A percentile compares a stretch with the other conserved stretches of the same genome.
phyloP scores from a whole-genome alignment of 495 filamentous ascomycete genomes.

The Penicillium lagena region DNA sequence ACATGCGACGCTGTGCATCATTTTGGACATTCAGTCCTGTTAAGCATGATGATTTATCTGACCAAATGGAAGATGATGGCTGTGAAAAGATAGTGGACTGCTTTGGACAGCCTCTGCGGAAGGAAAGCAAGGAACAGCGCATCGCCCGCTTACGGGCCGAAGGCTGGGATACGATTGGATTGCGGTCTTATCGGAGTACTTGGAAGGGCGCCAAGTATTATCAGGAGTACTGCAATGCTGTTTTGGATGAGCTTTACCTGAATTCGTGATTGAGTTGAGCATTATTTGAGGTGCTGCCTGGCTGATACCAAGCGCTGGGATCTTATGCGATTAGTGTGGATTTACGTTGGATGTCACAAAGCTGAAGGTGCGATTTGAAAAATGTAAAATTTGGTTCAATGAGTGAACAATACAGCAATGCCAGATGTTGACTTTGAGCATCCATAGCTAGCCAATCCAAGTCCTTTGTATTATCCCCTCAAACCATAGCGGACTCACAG shows the following conservation, averaged over 20 bases:
- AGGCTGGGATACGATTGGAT: slow-evolving; percentile 27
- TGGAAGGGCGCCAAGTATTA: slow-evolving; percentile 38
- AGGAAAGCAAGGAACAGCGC: slow-evolving; percentile 29
- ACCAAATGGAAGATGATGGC: not conserved
- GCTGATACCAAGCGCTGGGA: too few species aligned
- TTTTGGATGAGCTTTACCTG: slow-evolving; percentile 27
- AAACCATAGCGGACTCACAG: not conserved
- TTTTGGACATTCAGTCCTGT: slow-evolving; percentile 37
- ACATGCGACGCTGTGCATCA: slow-evolving; percentile 21
- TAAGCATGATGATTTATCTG: slow-evolving; percentile 1
- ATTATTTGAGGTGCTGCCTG: too few species aligned
- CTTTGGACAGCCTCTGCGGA: slow-evolving; percentile 11
- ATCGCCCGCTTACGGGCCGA: slow-evolving; percentile 28
- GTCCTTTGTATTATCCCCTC: not conserved
- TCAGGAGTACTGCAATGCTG: slow-evolving; percentile 20
- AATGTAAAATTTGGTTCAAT: too few species aligned
- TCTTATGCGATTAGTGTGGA: too few species aligned
- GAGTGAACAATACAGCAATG: too few species aligned
- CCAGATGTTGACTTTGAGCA: too few species aligned
- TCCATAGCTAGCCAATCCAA: too few species aligned
- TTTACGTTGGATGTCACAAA: too few species aligned
- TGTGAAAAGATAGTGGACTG: slow-evolving; percentile 4
- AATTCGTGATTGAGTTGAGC: slow-evolving; percentile 1
- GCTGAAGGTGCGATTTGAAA: too few species aligned
- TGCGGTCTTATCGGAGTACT: slow-evolving; percentile 18